Evolutionary conservation across 1,284 basidiomycete species (phyloP).

Genomic region (Cutaneotrichosporon daszewskae): DNA sequence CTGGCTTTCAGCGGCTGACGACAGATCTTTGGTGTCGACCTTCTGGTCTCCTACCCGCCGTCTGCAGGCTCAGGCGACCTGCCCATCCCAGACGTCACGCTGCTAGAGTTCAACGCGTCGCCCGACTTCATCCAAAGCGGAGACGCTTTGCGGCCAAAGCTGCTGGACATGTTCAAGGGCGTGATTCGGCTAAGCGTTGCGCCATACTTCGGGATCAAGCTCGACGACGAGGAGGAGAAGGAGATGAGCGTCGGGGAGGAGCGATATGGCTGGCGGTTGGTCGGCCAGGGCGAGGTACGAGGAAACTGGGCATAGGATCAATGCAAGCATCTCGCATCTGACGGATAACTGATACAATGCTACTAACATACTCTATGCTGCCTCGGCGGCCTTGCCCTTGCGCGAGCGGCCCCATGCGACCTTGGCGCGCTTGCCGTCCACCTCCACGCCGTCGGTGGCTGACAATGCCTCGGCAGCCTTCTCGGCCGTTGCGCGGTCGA

Average conservation of each 20-base stretch:
- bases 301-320: conserved; percentile 18
- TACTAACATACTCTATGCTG: too few species aligned
- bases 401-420: conserved; percentile 75
- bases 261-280: conserved; percentile 37
- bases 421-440: conserved; percentile 67
- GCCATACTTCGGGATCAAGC: conserved; percentile 52
- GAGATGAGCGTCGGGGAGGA: conserved; percentile 35
- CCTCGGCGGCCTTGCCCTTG: conserved; percentile 15
- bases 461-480: conserved; percentile 78
- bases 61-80: conserved; percentile 47
- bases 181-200: conserved; percentile 64
- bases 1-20: background rate
- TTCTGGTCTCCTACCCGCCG: conserved; percentile 62
- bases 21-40: conserved; percentile 78
- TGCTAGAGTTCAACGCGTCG: conserved; percentile 90
- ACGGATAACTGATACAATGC: too few species aligned
- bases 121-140: conserved; percentile 95
- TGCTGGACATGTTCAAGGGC: conserved; percentile 71
- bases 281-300: conserved; percentile 41
- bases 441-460: conserved; percentile 65
- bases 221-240: conserved; percentile 9
- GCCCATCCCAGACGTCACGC: conserved; percentile 55
- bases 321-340: too few species aligned
- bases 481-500: conserved; percentile 72
- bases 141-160: conserved; percentile 63